Evolutionary conservation across 2,329 filamentous ascomycete genomes (phyloP).

Genomic region (Pseudocercospora macadamiae): DNA sequence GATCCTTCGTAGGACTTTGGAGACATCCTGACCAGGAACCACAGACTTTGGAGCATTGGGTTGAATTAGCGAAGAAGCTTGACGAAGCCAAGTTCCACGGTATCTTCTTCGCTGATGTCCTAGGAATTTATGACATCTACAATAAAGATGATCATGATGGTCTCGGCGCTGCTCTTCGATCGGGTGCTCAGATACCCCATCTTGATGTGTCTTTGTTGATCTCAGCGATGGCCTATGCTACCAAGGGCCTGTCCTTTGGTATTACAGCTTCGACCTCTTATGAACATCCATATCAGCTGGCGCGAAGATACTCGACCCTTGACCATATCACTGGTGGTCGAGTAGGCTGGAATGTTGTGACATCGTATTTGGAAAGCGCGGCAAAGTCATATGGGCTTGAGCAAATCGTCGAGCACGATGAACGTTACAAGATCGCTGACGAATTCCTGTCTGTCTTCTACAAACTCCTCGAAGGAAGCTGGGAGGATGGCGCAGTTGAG

Average conservation of each 20-base stretch:
- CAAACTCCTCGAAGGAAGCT: constrained; percentile 37
- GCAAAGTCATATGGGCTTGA: constrained; percentile 52
- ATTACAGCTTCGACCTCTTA: constrained; percentile 44
- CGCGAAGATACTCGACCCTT: constrained; percentile 40
- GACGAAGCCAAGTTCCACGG: constrained; percentile 55
- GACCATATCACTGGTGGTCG: constrained; percentile 44
- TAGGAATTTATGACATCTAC: constrained; percentile 53
- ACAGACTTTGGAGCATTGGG: constrained; percentile 52
- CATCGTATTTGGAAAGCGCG: constrained; percentile 52
- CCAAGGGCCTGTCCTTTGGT: constrained; percentile 47
- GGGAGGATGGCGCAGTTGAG: constrained; percentile 41
- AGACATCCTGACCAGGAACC: constrained; percentile 40
- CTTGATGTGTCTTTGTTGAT: constrained; percentile 55
- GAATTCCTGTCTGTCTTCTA: constrained; percentile 46
- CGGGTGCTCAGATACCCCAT: constrained; percentile 69
- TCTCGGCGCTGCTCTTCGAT: constrained; percentile 54
- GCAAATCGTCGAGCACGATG: constrained; percentile 53
- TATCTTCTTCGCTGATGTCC: constrained; percentile 56
- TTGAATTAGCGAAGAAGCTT: constrained; percentile 50
- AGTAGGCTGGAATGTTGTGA: constrained; percentile 56
- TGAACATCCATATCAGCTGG: constrained; percentile 41
- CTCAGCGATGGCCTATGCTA: constrained; percentile 50
- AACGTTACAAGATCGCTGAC: constrained; percentile 53
- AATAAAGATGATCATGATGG: constrained; percentile 33
- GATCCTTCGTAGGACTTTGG: constrained; percentile 31